Base-by-base conservation (phyloP, 2,329 filamentous ascomycete genomes). In the Sporothrix inflata region DNA sequence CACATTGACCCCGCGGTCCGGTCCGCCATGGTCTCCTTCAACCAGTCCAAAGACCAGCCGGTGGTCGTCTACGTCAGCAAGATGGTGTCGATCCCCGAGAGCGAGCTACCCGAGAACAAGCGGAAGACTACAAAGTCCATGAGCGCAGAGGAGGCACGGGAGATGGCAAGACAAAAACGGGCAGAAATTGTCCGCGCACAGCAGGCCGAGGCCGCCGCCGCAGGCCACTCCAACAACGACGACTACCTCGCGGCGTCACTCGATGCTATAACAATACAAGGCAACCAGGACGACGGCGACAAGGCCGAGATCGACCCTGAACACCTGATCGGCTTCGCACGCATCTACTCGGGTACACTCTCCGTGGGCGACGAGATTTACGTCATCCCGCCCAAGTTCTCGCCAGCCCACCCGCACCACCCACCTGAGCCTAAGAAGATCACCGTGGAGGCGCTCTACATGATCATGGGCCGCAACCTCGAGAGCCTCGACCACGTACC, bases 61-160 rank as follows among this genome's bases (percentile, higher is more conserved):
- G 90, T 97, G 0, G 93, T 99, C 1, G 95, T 93, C 9, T 99
- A 97, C 76, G 93, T 99, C 74, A 98, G 95, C 83, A 99, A 99
- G 80, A 98, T 99, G 94, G 93, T 98, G 1, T 96, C 96, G 0
- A 87, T 99, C 14, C 95, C 94, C 0, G 93, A 97, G 78, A 98
- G 93, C 80, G 95, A 99, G 77, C 84, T 99, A 5, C 92, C 93
- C 0, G 89, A 95, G 69, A 97, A 97, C 80, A 97, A 92, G 80
- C 87, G 93, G 61, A 73, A 71, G 12, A 87, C 89, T 19, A 81
- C 83, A 19, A 91, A 91, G 0, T 90, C 90, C 57, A 86, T 98
- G 78, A 97, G 89, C 51, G 92, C 94, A 0, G 96, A 97, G 74
- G 96, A 98, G 81, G 96, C 96, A 3, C 86, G 93, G 75, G 94